Percentiles rank a stretch among this genome's conserved stretches.
These are phyloP conservation scores for Aspergillus sp. DNA, from an alignment of 2,329 filamentous ascomycete species.

Conservation along the genomic window DNA sequence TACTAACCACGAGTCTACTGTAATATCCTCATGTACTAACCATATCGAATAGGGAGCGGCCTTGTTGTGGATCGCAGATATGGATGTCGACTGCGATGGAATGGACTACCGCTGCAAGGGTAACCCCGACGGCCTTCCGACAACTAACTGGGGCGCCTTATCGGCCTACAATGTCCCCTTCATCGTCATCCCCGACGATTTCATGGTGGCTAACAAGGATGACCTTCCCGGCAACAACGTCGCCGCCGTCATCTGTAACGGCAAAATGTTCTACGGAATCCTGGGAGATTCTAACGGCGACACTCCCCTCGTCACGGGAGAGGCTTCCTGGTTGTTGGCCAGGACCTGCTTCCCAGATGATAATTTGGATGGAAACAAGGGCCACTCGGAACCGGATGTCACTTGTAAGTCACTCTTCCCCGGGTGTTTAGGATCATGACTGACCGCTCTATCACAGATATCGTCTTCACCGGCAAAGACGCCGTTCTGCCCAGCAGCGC, in stretches of 20 bases:
- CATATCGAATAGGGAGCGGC: conserved; percentile 23
- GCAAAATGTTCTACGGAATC: conserved; percentile 37
- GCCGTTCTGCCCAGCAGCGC: conserved; percentile 26
- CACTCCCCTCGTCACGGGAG: conserved; percentile 30
- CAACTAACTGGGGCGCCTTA: conserved; percentile 31
- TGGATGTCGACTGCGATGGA: conserved; percentile 37
- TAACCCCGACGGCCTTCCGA: conserved; percentile 26
- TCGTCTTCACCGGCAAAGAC: conserved; percentile 29
- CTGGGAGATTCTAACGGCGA: conserved; percentile 32
- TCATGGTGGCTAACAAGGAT: conserved; percentile 17
- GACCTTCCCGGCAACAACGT: conserved; percentile 27
- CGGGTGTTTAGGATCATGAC: background rate
- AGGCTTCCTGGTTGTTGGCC: conserved; percentile 36
- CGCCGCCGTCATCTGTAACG: conserved; percentile 30
- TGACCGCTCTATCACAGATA: conserved; percentile 19
- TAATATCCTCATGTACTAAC: background rate
- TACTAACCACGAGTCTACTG: background rate
- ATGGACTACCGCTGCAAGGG: conserved; percentile 28
- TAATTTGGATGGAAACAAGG: conserved; percentile 25
- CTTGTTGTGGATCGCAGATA: conserved; percentile 30
- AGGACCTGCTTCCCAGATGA: conserved; percentile 33
- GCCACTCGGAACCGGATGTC: conserved; percentile 28
- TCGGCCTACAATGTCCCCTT: conserved; percentile 34
- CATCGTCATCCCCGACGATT: conserved; percentile 32
- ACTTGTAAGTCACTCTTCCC: conserved; percentile 24